Base-by-base conservation (phyloP, 2,329 filamentous ascomycete species). In the Lecanicillium sp. region DNA sequence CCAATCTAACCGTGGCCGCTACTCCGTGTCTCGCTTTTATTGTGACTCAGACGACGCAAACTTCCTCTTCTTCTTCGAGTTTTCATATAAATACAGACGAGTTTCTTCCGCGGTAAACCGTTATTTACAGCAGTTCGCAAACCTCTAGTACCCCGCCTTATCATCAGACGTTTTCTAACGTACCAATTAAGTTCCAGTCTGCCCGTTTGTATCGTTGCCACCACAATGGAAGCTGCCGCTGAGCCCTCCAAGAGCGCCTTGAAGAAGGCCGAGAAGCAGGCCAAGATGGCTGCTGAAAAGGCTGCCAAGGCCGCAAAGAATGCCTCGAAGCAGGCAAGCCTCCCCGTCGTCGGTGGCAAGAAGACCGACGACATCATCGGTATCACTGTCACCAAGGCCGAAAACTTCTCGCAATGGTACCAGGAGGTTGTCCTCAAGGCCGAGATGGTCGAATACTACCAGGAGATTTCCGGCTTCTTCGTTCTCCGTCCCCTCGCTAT, bases 371-470 rank as follows among this genome's bases (percentile, higher is more conserved):
- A 83, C 55, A 80, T 94, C 55, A 94, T 93, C 59, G 90, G 90
- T 55, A 95, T 96, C 61, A 93, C 90, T 54, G 82, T 86, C 52
- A 77, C 79, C 54, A 97, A 96, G 70, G 75, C 84, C 41, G 84
- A 87, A 40, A 89, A 97, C 70, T 93, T 98, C 65, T 78, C 88
- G 43, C 83, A 84, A 68, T 98, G 93, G 93, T 98, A 98, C 70
- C 89, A 95, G 71, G 91, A 98, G 71, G 87, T 97, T 52, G 86
- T 98, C 49, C 83, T 90, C 62, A 98, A 98, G 79, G 88, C 89
- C 59, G 89, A 96, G 66, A 87, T 98, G 86, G 84, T 97, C 60
- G 90, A 95, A 62, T 98, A 96, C 79, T 97, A 96, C 65, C 73
- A 68, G 62, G 87, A 95, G 71, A 91, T 97, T 53, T 88, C 90